Evolutionary conservation across 2,329 filamentous ascomycete species (phyloP).

Genomic region (Calonectria pteridis): DNA sequence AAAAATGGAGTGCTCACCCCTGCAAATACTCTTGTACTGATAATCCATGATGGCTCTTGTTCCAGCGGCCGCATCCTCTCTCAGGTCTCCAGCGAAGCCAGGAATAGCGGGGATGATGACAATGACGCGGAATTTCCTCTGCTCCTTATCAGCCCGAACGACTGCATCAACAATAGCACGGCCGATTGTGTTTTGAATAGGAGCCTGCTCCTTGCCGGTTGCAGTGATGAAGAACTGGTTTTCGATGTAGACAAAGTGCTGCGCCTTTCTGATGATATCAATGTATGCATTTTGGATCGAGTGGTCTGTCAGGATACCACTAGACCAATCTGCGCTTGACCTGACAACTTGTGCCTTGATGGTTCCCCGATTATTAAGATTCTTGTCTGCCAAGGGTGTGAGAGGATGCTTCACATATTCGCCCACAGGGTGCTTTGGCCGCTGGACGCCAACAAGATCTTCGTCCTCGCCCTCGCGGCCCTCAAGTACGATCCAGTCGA

Average conservation of each 20-base stretch:
- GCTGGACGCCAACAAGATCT: conserved; percentile 87
- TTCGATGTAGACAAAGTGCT: conserved; percentile 97
- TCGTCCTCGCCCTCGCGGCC: conserved; percentile 83
- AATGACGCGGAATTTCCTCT: conserved; percentile 90
- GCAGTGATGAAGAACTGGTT: conserved; percentile 99
- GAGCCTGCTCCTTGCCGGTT: conserved; percentile 87
- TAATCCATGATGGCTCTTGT: conserved; percentile 98
- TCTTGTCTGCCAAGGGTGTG: conserved; percentile 76
- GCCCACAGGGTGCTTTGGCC: conserved; percentile 89
- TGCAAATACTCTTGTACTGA: conserved; percentile 95
- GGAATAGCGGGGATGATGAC: conserved; percentile 91
- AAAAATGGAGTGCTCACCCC: conserved; percentile 92
- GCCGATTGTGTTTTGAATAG: conserved; percentile 90
- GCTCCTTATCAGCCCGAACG: conserved; percentile 83
- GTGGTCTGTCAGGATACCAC: conserved; percentile 85
- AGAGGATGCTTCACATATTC: conserved; percentile 87
- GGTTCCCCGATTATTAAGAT: conserved; percentile 74
- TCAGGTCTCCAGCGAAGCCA: conserved; percentile 92
- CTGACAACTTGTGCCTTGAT: conserved; percentile 88
- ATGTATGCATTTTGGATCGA: conserved; percentile 90
- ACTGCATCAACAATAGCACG: conserved; percentile 91
- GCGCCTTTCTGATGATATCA: conserved; percentile 85
- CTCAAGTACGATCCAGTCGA: conserved; percentile 87
- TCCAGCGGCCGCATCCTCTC: conserved; percentile 84
- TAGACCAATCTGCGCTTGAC: conserved; percentile 93